These are phyloP conservation scores for Fusarium bactridioides DNA, from an alignment of 2,329 filamentous ascomycete species.

Conservation along the genomic window DNA sequence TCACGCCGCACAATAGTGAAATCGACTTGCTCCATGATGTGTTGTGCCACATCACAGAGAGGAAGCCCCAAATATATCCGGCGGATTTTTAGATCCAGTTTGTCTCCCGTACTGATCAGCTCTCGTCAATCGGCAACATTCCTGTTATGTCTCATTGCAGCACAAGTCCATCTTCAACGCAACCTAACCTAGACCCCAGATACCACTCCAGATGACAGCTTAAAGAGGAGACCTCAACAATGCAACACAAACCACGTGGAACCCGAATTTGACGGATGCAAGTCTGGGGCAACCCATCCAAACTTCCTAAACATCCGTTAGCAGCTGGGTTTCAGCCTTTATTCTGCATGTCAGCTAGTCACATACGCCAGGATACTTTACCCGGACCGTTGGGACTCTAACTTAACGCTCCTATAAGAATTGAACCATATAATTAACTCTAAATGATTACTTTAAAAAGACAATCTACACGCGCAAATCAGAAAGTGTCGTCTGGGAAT, in stretches of 20 bases:
- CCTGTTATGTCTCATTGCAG: accelerated
- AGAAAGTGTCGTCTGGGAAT: not conserved
- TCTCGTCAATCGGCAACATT: not conserved
- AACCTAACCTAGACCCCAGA: not conserved
- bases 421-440: not conserved
- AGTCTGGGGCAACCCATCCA: not conserved
- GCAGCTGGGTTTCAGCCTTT: not conserved
- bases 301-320: not conserved
- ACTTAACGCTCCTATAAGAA: not conserved
- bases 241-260: slow-evolving; percentile 1
- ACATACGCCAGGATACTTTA: not conserved
- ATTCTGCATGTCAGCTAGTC: not conserved
- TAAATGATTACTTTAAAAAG: not conserved
- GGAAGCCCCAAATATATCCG: not conserved
- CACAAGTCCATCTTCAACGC: not conserved
- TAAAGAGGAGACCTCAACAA: not conserved
- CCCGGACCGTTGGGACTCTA: not conserved
- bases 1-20: accelerated
- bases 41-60: too few species aligned
- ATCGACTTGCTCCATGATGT: accelerated
- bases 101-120: accelerated
- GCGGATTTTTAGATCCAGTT: accelerated
- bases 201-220: not conserved
- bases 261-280: not conserved
- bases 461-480: not conserved